Base-by-base conservation (phyloP, 805 yeast species). In the Candida chauliodis region DNA sequence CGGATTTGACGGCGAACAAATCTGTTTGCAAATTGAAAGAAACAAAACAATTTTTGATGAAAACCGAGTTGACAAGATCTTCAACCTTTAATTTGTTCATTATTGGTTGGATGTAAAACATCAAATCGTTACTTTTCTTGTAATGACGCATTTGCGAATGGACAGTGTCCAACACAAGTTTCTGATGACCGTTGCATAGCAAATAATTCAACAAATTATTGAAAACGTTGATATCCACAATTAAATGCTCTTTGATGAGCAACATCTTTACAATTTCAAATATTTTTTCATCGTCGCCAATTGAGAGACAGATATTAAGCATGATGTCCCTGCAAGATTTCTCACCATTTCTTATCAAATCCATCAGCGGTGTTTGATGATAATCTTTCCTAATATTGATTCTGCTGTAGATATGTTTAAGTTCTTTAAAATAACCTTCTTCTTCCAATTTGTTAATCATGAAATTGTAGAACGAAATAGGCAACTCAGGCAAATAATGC, bases 201-300 rank as follows among this genome's bases (percentile, higher is more conserved):
- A 62, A 59, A 40, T 61, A 63, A 21, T 50, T 47, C 30, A 57
- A 51, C 13, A 60, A 34, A 29, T 62, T 63, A 37, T 56, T 58
- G 19, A 59, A 52, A 3, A 55, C 50, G 15, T 46, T 48, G 49
- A 59, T 40, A 38, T 63, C 63, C 21, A 43, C 48, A 22, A 67
- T 44, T 23, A 55, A 43, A 35, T 61, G 63, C 23, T 61, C 49
- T 36, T 55, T 60, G 16, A 64, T 29, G 22, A 66, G 39, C 2
- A 67, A 42, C 29, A 65, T 64, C 41, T 66, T 68, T 14, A 65
- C 49, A 24, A 68, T 38, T 38, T 66, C 68, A 37, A 56, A 64
- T 10, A 59, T 48, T 18, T 52, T 52, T 30, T 61, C 55, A 36
- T 53, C 59, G 39, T 68, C 72, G 4, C 61, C 59, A 27, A 55